These are phyloP conservation scores for Penicillium sp. DNA, from an alignment of 2,329 filamentous ascomycete species.

Conservation along the genomic window DNA sequence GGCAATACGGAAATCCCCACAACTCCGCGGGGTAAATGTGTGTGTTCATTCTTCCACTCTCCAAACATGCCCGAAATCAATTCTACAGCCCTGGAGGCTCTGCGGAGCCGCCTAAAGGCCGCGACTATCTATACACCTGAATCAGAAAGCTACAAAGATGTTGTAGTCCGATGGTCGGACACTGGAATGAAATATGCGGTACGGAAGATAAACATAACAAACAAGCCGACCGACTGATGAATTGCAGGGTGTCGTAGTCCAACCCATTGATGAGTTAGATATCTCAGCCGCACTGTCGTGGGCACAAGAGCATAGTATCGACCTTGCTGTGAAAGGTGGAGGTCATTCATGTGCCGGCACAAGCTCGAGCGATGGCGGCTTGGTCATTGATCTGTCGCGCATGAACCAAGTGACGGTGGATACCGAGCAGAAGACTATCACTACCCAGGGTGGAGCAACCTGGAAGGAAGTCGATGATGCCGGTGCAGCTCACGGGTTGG, in stretches of 20 bases:
- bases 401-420: constrained; percentile 56
- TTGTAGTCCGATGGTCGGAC: constrained; percentile 33
- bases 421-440: constrained; percentile 46
- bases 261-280: constrained; percentile 44
- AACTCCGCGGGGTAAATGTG: constrained; percentile 2
- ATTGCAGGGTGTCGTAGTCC: constrained; percentile 47
- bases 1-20: neutral
- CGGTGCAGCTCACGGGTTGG: constrained; percentile 54
- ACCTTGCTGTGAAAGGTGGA: constrained; percentile 33
- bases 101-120: constrained; percentile 11
- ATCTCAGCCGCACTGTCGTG: constrained; percentile 48
- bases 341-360: constrained; percentile 55
- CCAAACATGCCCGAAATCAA: constrained; percentile 9
- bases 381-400: constrained; percentile 58
- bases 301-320: constrained; percentile 37
- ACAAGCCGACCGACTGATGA: neutral
- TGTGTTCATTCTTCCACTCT: neutral
- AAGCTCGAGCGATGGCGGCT: constrained; percentile 55
- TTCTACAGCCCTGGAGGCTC: constrained; percentile 6
- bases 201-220: neutral
- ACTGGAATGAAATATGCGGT: constrained; percentile 34
- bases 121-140: constrained; percentile 23
- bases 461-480: constrained; percentile 59
- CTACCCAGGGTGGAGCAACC: constrained; percentile 53
- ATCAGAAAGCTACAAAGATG: constrained; percentile 25